Percentiles rank a stretch among this genome's conserved stretches.
Evolutionary conservation across 1,284 basidiomycete genomes (phyloP).

Genomic region (Takashimella tepidaria): DNA sequence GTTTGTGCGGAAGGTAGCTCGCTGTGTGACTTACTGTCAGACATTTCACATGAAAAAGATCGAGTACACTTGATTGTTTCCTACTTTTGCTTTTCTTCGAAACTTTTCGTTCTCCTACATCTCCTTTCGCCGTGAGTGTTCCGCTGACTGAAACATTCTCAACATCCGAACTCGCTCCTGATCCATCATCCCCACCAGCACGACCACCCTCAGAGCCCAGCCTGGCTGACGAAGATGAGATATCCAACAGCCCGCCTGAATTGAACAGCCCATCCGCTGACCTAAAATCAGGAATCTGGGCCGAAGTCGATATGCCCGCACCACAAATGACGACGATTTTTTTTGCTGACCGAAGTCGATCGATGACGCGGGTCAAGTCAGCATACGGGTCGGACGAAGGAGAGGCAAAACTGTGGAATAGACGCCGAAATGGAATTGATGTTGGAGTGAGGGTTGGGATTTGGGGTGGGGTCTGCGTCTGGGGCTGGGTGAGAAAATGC

Average conservation of each 20-base stretch:
- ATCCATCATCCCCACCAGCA: neutral
- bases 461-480: too few relatives aligned
- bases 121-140: slow-evolving; percentile 66
- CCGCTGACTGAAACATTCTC: slow-evolving; percentile 51
- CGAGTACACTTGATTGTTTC: slow-evolving; percentile 37
- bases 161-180: slow-evolving; percentile 54
- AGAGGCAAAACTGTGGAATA: neutral
- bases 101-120: slow-evolving; percentile 49
- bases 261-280: slow-evolving; percentile 78
- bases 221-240: neutral
- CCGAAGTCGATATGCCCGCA: slow-evolving; percentile 84
- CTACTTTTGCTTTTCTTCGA: neutral
- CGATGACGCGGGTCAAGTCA: slow-evolving; percentile 17
- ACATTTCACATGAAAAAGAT: slow-evolving; percentile 85
- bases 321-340: slow-evolving; percentile 82
- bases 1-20: neutral
- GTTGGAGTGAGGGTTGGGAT: neutral
- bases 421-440: neutral
- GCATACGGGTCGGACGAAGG: neutral
- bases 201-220: neutral
- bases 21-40: slow-evolving; percentile 62
- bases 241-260: slow-evolving; percentile 16
- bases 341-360: slow-evolving; percentile 65
- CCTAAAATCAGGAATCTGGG: slow-evolving; percentile 89
- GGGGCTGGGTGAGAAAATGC: too few relatives aligned